Evolutionary conservation across 768 basidiomycete genomes (phyloP), one percentile per base, ranked within the genome.

Genomic region (Mycena galericulata): DNA sequence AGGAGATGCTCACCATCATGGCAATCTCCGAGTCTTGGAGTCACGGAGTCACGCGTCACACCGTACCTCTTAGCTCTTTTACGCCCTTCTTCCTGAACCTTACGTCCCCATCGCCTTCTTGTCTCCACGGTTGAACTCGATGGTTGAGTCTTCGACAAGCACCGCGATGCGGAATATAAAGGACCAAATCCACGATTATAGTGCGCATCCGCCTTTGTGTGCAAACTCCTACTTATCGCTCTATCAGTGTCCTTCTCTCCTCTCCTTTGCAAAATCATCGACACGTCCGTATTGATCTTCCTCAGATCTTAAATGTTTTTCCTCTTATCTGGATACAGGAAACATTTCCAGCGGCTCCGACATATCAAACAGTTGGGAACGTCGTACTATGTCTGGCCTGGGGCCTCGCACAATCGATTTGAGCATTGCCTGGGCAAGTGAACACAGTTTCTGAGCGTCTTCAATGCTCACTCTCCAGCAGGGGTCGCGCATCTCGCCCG

Each of bases 331-430:
- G n/a, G 4, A n/a, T n/a, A n/a, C 27, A 55, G 60, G 0, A 45
- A 54, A n/a, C 59, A 93, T 53, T 95, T 95, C 73, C 94, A 96
- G 72, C 86, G 94, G 3, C 82, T 96, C 49, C 85, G 94, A 34
- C 78, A 86, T 62, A 86, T 96, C 73, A 94, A 95, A 69, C 94
- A 96, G 74, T 88, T 96, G 10, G 94, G 94, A 0, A 88, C 91
- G 6, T 86, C 91, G 0, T 90, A 88, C 70, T 88, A 87, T 68
- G 91, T 95, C 30, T 95, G 91, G 87, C 88, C 90, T 0, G 87
- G 92, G 2, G 94, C 92, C 0, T 86, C 91, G 0, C 94, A 95
- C 73, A 94, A 89, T 65, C 87, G 94, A 0, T 95, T 96, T 71
- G 94, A 95, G 71, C 94, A 96, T 74, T 91, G 86, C 68, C 80